Evolutionary conservation across 2,329 filamentous ascomycete genomes (phyloP), one percentile per base, ranked within the genome.

Genomic region (Clonostachys byssicola): DNA sequence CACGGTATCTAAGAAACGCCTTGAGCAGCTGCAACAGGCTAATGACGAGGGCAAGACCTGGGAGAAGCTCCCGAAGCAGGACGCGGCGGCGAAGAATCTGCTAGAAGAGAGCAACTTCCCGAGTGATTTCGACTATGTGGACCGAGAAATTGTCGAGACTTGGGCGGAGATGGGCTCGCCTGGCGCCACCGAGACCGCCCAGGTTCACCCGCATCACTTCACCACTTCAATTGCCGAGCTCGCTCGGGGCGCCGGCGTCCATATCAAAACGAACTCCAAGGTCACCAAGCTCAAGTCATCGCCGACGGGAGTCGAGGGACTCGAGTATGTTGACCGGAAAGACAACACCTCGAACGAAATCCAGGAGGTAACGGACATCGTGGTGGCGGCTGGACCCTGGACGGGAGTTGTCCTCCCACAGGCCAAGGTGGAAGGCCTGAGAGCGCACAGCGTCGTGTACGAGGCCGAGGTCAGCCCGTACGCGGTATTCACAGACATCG

Each of bases 191-290:
- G 88, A 90, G 51, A 97, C 94, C 2, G 89, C 94, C 0, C 94
- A 99, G 67, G 92, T 97, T 4, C 92, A 99, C 59, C 94, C 94
- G 0, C 88, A 86, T 51, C 84, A 90, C 41, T 97, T 99, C 61
- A 97, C 94, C 1, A 92, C 82, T 0, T 77, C 84, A 14, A 95
- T 97, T 66, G 89, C 88, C 5, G 73, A 81, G 40, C 75, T 96
- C 12, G 91, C 92, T 0, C 70, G 79, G 47, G 80, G 88, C 45
- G 78, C 76, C 23, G 88, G 88, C 3, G 82, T 79, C 53, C 78
- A 85, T 18, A 75, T 96, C 46, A 73, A 81, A 33, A 74, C 86
- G 40, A 83, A 85, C 10, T 78, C 81, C 2, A 71, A 73, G 49
- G 91, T 91, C 4, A 89, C 81, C 4, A 71, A 70, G 14, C 87